Conservation (phyloP, 306 rosid species). For the Inga laurina region DNA sequence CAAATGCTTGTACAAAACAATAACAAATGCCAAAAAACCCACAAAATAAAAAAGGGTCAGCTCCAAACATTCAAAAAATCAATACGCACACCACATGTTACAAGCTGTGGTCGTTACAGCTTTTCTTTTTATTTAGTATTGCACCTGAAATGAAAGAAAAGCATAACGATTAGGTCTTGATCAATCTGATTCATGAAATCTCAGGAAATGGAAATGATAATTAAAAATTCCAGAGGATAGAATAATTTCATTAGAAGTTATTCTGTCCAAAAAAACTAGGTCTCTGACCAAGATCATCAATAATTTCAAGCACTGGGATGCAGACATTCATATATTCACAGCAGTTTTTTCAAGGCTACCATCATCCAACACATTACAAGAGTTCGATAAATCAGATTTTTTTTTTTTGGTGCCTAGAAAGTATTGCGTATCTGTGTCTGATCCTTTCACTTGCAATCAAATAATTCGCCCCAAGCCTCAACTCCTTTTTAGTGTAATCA, state of each 20-base stretch:
- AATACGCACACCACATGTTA: too few species aligned
- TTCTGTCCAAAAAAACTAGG: neutral
- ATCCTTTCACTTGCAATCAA: slow-evolving; percentile 10
- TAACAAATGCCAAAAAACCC: neutral
- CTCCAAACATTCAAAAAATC: neutral
- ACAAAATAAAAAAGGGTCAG: slow-evolving; percentile 11
- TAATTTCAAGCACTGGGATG: slow-evolving; percentile 16
- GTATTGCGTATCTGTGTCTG: neutral
- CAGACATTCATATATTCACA: slow-evolving; percentile 52
- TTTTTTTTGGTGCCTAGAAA: neutral
- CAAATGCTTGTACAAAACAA: too few species aligned
- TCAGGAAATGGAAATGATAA: neutral
- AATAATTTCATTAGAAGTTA: slow-evolving; percentile 5
- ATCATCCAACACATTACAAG: slow-evolving; percentile 61
- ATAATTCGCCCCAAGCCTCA: slow-evolving; percentile 15
- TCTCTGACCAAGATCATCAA: slow-evolving; percentile 22
- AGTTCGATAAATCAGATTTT: neutral
- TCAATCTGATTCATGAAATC: neutral
- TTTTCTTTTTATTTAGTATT: too few species aligned
- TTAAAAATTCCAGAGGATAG: slow-evolving; percentile 9
- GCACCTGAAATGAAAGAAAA: slow-evolving; percentile 58
- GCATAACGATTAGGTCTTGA: neutral
- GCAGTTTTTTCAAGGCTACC: slow-evolving; percentile 82
- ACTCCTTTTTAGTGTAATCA: slow-evolving; percentile 1
- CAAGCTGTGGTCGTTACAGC: too few species aligned